These are phyloP conservation scores for Leucocoprinus leucothites DNA, from an alignment of 768 basidiomycete genomes.

Conservation along the genomic window DNA sequence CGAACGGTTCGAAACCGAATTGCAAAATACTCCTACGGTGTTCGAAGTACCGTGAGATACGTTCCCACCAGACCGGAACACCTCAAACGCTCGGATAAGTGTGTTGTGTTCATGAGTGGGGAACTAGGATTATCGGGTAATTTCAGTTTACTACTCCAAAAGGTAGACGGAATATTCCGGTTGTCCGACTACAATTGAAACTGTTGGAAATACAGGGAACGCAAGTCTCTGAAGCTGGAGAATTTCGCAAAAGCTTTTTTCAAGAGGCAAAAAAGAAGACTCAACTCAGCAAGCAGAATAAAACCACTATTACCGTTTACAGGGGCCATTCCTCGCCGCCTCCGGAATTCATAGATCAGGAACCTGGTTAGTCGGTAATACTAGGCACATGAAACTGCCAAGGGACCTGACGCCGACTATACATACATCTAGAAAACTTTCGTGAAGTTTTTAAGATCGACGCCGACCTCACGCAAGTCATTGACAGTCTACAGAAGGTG, in stretches of 20 bases:
- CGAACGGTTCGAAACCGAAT: constrained; percentile 12
- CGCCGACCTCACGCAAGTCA: constrained; percentile 18
- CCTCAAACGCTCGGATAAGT: background rate
- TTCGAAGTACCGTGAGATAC: constrained; percentile 6
- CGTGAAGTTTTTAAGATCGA: constrained; percentile 19
- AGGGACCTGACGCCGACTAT: no score
- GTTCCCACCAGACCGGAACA: constrained; percentile 14
- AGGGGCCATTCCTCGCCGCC: constrained; percentile 12
- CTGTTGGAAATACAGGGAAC: constrained; percentile 15
- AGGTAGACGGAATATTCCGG: background rate
- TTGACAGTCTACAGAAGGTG: constrained; percentile 3
- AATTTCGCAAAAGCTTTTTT: constrained; percentile 17
- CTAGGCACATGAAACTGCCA: no score
- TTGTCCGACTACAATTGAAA: background rate
- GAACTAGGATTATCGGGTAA: background rate
- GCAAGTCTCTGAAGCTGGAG: constrained; percentile 20
- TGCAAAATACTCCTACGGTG: constrained; percentile 17
- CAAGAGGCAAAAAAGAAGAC: constrained; percentile 4
- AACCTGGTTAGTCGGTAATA: constrained; percentile 14
- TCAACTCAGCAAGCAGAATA: constrained; percentile 9
- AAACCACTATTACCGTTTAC: constrained; percentile 18
- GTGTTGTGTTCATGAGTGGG: constrained; percentile 7
- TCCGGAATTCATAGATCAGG: constrained; percentile 22
- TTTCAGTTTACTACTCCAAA: constrained; percentile 14
- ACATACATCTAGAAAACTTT: constrained; percentile 12